A percentile compares a stretch with the other conserved stretches of the same genome.
Evolutionary conservation across 1,139 yeast genomes (phyloP).

Genomic region (Debaryomyces singareniensis): DNA sequence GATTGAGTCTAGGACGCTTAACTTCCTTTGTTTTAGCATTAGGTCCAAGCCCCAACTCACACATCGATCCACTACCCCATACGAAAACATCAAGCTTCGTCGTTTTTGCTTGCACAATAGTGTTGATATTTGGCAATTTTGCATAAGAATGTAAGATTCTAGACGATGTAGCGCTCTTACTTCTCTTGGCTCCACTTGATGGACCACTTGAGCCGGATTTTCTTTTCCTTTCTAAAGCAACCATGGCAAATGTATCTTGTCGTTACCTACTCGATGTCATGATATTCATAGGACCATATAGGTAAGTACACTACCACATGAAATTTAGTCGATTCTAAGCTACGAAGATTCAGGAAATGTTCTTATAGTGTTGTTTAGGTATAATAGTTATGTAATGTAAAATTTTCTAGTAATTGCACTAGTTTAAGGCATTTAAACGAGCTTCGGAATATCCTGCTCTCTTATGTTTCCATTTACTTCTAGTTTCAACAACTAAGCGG

Average conservation of each 20-base stretch:
- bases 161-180: slow-evolving; percentile 37
- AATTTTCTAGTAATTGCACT: slow-evolving; percentile 2
- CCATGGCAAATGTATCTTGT: slow-evolving; percentile 22
- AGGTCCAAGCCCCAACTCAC: slow-evolving; percentile 95
- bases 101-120: slow-evolving; percentile 30
- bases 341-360: too few relatives aligned
- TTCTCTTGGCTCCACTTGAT: slow-evolving; percentile 18
- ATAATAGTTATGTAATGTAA: too few relatives aligned
- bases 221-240: slow-evolving; percentile 39
- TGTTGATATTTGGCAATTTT: slow-evolving; percentile 41
- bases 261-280: not conserved
- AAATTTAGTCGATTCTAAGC: too few relatives aligned
- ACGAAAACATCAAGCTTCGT: slow-evolving; percentile 70
- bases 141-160: slow-evolving; percentile 43
- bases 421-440: slow-evolving; percentile 28
- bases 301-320: too few relatives aligned
- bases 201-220: slow-evolving; percentile 12
- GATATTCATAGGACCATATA: too few relatives aligned
- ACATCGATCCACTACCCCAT: slow-evolving; percentile 97
- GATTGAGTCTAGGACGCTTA: slow-evolving; percentile 89
- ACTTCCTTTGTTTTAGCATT: slow-evolving; percentile 83
- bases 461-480: slow-evolving; percentile 37
- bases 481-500: slow-evolving; percentile 34
- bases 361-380: too few relatives aligned
- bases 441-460: slow-evolving; percentile 35